Base-by-base conservation (phyloP, 495 filamentous ascomycete genomes). In the Usnea hakonensis region DNA sequence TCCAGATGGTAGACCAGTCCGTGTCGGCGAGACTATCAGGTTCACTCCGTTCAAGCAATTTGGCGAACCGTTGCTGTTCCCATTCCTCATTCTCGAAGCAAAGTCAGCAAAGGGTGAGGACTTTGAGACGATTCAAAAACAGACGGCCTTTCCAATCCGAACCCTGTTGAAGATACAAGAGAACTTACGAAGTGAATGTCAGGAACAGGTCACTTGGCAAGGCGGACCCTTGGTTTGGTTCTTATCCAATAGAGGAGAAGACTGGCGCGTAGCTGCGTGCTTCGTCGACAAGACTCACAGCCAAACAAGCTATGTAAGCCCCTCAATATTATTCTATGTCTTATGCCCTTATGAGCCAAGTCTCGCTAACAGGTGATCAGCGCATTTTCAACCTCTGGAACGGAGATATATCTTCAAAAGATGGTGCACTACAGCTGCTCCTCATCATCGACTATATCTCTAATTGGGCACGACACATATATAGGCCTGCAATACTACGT, bases 381-480 rank as follows among this genome's bases (percentile, higher is more conserved):
- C 33, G 23, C 56, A 50, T 69, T 38, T 26, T 65, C 23, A 55
- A 63, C 28, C 52, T 72, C 44, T 74, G 71, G 71, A 57, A 33
- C 67, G 71, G 69, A 23, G 58, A 57, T 35, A 66, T 73, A 33
- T 40, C 63, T 23, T 54, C 52, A 13, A 43, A 62, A 54, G 64
- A 73, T 61, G 67, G 44, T 3, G 68, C 71, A 5, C 37, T 75
- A 30, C 70, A 73, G 41, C 68, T 74, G 5, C 56, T 73, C 13
- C 60, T 73, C 26, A 73, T 73, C 38, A 58, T 73, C 23, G 71
- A 75, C 58, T 70, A 73, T 57, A 71, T 75, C 21, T 67, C 68
- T 62, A 71, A 75, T 36, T 75, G 71, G 73, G 75, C 69, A 50
- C 67, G 70, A 14, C 71, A 75, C 43, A 63, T 71, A 44, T 72